These are phyloP conservation scores for Grosmannia huntii DNA, from an alignment of 2,329 filamentous ascomycete genomes.

Conservation along the genomic window DNA sequence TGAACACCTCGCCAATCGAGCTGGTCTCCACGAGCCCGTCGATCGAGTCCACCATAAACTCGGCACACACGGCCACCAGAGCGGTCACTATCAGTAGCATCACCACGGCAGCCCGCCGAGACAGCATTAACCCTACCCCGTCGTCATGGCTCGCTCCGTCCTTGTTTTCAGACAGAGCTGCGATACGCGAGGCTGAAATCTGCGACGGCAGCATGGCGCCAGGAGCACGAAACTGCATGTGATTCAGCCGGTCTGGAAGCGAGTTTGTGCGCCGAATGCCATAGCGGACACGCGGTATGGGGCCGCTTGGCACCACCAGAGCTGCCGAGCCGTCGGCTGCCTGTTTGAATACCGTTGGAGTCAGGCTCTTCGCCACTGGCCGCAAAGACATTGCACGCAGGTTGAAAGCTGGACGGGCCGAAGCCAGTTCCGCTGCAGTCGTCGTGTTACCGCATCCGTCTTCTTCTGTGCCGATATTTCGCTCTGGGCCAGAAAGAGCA, in stretches of 20 bases:
- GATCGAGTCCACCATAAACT: constrained; percentile 58
- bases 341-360: constrained; percentile 56
- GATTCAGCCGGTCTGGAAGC: constrained; percentile 54
- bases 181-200: constrained; percentile 26
- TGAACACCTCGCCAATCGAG: constrained; percentile 51
- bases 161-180: constrained; percentile 11
- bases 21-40: constrained; percentile 45
- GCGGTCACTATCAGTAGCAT: constrained; percentile 51
- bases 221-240: constrained; percentile 30
- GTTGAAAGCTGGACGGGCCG: constrained; percentile 35
- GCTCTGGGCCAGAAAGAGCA: constrained; percentile 18
- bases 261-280: constrained; percentile 64
- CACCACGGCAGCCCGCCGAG: constrained; percentile 43
- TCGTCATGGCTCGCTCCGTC: constrained; percentile 15
- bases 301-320: constrained; percentile 24
- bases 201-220: constrained; percentile 37
- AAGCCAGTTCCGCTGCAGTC: constrained; percentile 17
- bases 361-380: constrained; percentile 52
- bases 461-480: constrained; percentile 2
- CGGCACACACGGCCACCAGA: constrained; percentile 55
- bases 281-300: constrained; percentile 44
- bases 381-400: constrained; percentile 49
- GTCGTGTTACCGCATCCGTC: constrained; percentile 2
- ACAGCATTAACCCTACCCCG: constrained; percentile 26
- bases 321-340: constrained; percentile 19